Conservation (phyloP, 2,329 filamentous ascomycete species). For the Ophiognomonia clavigignenti-juglandacearum region DNA sequence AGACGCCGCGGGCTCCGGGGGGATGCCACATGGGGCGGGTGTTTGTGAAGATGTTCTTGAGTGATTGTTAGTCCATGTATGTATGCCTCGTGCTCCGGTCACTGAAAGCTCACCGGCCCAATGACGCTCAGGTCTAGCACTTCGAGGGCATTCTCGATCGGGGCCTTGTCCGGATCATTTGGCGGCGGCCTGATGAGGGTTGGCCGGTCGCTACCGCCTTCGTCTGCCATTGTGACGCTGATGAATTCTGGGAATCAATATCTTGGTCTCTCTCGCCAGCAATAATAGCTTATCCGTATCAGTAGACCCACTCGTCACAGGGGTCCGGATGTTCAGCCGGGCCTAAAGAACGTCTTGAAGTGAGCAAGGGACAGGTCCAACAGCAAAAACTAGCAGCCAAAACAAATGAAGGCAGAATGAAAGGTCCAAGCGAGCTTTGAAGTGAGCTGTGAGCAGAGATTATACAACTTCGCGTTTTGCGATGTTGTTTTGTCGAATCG, state of each 20-base stretch:
- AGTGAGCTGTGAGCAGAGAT: no score
- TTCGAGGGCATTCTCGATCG: slow-evolving; percentile 86
- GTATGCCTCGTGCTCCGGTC: background rate
- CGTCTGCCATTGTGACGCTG: slow-evolving; percentile 5
- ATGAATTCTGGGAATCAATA: no score
- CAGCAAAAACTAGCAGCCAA: no score
- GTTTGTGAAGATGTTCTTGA: slow-evolving; percentile 75
- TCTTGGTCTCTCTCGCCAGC: no score
- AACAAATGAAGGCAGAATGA: no score
- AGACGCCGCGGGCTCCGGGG: slow-evolving; percentile 86
- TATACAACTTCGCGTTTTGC: no score
- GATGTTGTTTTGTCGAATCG: background rate
- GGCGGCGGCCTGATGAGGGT: slow-evolving; percentile 75
- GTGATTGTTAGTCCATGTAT: background rate
- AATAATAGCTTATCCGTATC: no score
- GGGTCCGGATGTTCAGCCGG: no score
- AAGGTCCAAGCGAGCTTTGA: no score
- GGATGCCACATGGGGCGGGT: slow-evolving; percentile 89
- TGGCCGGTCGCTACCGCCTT: slow-evolving; percentile 20
- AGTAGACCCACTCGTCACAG: no score
- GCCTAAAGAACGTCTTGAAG: no score
- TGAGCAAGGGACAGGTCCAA: no score
- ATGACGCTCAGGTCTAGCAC: slow-evolving; percentile 74
- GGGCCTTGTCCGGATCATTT: slow-evolving; percentile 64
- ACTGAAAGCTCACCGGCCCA: slow-evolving; percentile 54